A percentile compares a stretch with the other conserved stretches of the same genome.
phyloP scores from a whole-genome alignment of 1,139 yeast genomes.

The Kluyveromyces sp. region DNA sequence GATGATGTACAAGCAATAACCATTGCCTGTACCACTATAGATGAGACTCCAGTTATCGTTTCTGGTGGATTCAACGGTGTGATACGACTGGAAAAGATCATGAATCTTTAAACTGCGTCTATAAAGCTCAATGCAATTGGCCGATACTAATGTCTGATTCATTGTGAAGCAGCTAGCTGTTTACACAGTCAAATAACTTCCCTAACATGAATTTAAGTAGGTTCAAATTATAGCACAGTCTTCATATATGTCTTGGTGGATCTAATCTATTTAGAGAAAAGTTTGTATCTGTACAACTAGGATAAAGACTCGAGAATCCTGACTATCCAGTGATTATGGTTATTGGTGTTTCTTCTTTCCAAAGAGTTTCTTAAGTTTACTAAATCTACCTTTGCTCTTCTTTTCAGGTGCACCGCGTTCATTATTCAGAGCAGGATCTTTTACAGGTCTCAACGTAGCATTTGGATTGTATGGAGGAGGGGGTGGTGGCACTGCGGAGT shows the following conservation, averaged over 20 bases:
- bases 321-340: neutral
- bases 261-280: no score
- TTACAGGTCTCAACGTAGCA: constrained; percentile 3
- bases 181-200: no score
- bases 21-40: constrained; percentile 11
- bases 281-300: no score
- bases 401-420: neutral
- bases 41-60: constrained; percentile 13
- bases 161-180: no score
- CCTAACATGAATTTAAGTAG: no score
- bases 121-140: no score
- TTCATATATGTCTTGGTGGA: no score
- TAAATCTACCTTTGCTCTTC: constrained; percentile 11
- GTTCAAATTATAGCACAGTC: no score
- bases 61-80: constrained; percentile 19
- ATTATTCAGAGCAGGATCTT: neutral
- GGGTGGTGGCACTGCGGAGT: constrained; percentile 7
- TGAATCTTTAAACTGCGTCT: constrained; percentile 1
- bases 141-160: no score
- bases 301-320: no score
- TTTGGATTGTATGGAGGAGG: constrained; percentile 4
- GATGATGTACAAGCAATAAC: constrained; percentile 7
- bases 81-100: constrained; percentile 11
- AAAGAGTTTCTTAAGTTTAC: constrained; percentile 53
- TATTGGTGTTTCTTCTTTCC: constrained; percentile 35